Base-by-base conservation (phyloP, 768 basidiomycete genomes). In the Suillus hirtellus region DNA sequence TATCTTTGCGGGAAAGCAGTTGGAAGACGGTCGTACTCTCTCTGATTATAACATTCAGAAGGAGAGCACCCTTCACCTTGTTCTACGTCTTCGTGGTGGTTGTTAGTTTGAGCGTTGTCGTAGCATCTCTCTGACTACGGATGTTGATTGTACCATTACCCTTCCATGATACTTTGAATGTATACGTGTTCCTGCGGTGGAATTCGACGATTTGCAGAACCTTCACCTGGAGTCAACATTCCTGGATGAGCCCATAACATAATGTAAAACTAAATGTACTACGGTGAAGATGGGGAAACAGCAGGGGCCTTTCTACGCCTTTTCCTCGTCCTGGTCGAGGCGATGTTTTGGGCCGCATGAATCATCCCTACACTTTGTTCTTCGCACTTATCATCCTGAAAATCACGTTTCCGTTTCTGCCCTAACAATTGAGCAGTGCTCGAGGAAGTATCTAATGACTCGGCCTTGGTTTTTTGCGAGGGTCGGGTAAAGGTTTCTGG, bases 11-110 rank as follows among this genome's bases (percentile, higher is more conserved):
- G 89, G 89, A 6, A 91, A 91, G 79, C 89, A 91, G 72, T 79
- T 90, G 49, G 89, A 91, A 70, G 89, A 91, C 64, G 89, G 89
- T 15, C 86, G 89, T 53, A 91, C 89, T 9, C 82, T 90, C 27
- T 89, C 88, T 40, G 89, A 91, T 70, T 90, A 89, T 74, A 89
- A 89, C 70, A 89, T 89, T 58, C 88, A 89, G 79, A 88, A 89
- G 74, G 87, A 89, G 80, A 81, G 81, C 10, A 92, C 90, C 47
- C 80, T 93, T 63, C 83, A 90, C 71, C 79, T 89, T 72, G 77
- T 76, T 44, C 84, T 93, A 65, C 88, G 91, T 77, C 85, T 93
- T 59, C 88, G 91, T 75, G 92, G 92, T 73, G 95, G 94, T 64
- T 77, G 82, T 64, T 89, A 80, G 55, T 60, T 0, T 38, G 46